Evolutionary conservation across 1,139 yeast genomes (phyloP), one percentile per base, ranked within the genome.

Genomic region (Diutina ranongensis): DNA sequence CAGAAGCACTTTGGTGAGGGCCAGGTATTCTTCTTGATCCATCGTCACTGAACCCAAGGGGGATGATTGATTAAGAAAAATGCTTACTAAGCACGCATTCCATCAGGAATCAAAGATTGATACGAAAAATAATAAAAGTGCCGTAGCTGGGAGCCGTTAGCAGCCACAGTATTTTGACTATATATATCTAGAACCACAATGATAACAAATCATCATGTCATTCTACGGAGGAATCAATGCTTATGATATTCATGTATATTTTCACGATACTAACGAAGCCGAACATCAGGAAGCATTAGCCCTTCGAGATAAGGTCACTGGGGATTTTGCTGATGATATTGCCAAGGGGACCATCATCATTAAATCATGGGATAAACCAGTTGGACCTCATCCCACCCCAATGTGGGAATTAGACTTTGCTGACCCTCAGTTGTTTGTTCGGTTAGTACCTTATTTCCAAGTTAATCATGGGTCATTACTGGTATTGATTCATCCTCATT

Each of bases 171-270:
- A 7, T 25, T 7, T 25, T 10, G 10, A 25, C 28, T 7, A 25
- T 25, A 10, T 25, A 25, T 25, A 5, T 25, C 28, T 25, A 25
- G n/a, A n/a, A n/a, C n/a, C n/a, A n/a, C n/a, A n/a, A n/a, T n/a
- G n/a, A n/a, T 25, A 25, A 25, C 5, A 25, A 7, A 7, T 10
- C 10, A 5, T 25, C 5, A 25, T 25, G 28, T 25, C 44, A 16
- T 40, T 27, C 19, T 38, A 38, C 41, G 41, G 41, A 2, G 44
- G 28, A 20, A 40, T 40, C 22, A 18, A 13, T 8, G 8, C 16
- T 25, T 76, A 69, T 59, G 81, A 76, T 56, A 62, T 76, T 53
- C 82, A 76, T 58, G 72, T 79, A 1, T 78, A 78, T 58, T 76
- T 72, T 67, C 64, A 67, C 54, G 63, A 67, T 42, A 64, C 62